phyloP scores from a whole-genome alignment of 441 rosid genomes.

The Metrosideros polymorpha region DNA sequence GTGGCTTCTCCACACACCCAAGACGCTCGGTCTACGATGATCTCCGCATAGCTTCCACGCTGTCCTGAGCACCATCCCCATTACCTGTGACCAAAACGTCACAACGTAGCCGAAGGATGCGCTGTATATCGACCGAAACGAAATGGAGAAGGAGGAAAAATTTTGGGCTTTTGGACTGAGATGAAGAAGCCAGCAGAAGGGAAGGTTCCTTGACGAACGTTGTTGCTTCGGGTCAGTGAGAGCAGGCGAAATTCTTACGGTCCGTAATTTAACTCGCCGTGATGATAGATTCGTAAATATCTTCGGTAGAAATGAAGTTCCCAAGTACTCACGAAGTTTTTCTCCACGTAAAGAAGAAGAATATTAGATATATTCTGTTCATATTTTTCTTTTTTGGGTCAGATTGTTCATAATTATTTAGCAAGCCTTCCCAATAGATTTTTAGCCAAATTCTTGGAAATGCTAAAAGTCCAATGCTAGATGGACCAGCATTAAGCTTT shows the following conservation, averaged over 20 bases:
- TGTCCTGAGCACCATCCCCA: slow-evolving; percentile 2
- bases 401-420: too few relatives aligned
- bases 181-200: neutral
- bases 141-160: neutral
- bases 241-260: neutral
- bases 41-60: neutral
- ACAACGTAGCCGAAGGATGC: neutral
- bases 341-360: neutral
- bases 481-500: too few relatives aligned
- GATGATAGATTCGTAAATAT: neutral
- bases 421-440: too few relatives aligned
- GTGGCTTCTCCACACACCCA: slow-evolving; percentile 15
- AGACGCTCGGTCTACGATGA: slow-evolving; percentile 1
- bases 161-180: neutral
- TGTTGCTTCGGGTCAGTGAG: neutral
- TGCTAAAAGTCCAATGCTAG: too few relatives aligned
- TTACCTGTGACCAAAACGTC: neutral
- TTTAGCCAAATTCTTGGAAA: too few relatives aligned
- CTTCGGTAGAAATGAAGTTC: neutral
- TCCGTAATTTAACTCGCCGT: neutral
- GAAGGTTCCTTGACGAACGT: neutral
- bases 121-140: neutral
- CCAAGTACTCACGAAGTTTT: neutral
- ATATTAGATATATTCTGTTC: neutral
- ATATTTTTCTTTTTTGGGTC: neutral